Base-by-base conservation (phyloP, 192 early-diverging fungal species). In the Coemansia sp. region DNA sequence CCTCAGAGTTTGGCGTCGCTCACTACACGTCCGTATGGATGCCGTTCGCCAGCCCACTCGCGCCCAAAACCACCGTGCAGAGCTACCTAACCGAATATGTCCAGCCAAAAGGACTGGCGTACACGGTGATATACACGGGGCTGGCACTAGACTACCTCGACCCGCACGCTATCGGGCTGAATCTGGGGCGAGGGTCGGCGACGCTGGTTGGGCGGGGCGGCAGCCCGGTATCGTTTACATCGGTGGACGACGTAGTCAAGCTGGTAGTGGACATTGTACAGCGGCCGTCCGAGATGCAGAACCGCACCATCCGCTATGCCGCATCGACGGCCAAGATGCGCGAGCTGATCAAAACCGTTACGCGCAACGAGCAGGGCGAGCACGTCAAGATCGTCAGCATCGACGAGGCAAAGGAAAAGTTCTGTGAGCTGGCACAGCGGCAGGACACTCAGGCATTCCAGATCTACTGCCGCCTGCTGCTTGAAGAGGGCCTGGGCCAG, bases 181-280 rank as follows among this genome's bases (percentile, higher is more conserved):
- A 45, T 31, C 26, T 64, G 13, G 14, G 13, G 1, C 34, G 26
- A 34, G 40, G 52, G 33, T 36, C 56, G 1, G 60, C 67, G 22
- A 64, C 61, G 37, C 52, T 71, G 37, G 67, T 71, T 4, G 67
- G 67, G 13, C 60, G 67, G 10, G 67, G 67, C 38, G 67, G 60
- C 38, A 32, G 60, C 0, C 60, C 52, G 2, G 55, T 55, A 0
- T 51, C 60, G 3, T 71, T 64, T 35, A 71, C 67, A 2, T 45
- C 54, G n/a, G 17, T 47, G 3, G 21, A 5, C 14, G 60, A 71
- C 35, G 55, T 54, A 7, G 41, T 60, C 3, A n/a, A 25, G 3
- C 38, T 71, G 36, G 9, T 64, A 7, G 44, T 51, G 20, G 45
- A 43, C 22, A 47, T 71, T 13, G 55, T 59, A n/a, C 32, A 30